These are phyloP conservation scores for Russula compacta DNA, from an alignment of 768 basidiomycete species.

Conservation along the genomic window DNA sequence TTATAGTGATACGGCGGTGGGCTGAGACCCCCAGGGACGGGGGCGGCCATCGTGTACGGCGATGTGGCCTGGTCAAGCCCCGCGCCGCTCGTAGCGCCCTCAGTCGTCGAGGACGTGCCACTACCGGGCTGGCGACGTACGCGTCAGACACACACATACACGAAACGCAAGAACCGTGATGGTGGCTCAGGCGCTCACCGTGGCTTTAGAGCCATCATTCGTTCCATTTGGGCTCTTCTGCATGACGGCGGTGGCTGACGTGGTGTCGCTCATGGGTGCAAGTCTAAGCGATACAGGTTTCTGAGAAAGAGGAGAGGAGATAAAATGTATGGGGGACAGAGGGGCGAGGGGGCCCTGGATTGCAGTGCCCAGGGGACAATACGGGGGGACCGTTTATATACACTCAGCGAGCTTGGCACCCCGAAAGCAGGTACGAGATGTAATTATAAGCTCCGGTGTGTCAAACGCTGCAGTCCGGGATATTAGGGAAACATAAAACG, in stretches of 20 bases:
- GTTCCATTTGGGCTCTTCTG: conserved; percentile 11
- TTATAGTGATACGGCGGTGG: conserved; percentile 19
- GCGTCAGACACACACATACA: conserved; percentile 78
- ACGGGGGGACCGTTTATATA: conserved; percentile 8
- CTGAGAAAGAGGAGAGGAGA: neutral
- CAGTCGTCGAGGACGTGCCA: conserved; percentile 50
- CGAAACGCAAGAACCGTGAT: conserved; percentile 54
- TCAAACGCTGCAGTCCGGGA: conserved; percentile 13
- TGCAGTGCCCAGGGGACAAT: neutral
- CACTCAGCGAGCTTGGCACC: neutral
- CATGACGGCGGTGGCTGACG: conserved; percentile 13
- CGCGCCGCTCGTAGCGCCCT: neutral
- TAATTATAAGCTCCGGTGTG: conserved; percentile 15
- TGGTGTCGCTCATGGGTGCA: conserved; percentile 8
- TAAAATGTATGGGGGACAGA: neutral
- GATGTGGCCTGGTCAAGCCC: conserved; percentile 6
- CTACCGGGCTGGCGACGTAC: conserved; percentile 78
- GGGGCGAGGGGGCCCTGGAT: neutral
- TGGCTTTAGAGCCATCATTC: conserved; percentile 61
- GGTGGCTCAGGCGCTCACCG: conserved; percentile 84
- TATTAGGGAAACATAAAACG: conserved; percentile 13
- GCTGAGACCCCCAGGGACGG: conserved; percentile 19
- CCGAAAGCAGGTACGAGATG: conserved; percentile 7
- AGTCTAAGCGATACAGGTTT: neutral
- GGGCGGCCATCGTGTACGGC: conserved; percentile 12